Evolutionary conservation across 2,329 filamentous ascomycete genomes (phyloP).

Genomic region (Aspergillus candidus): DNA sequence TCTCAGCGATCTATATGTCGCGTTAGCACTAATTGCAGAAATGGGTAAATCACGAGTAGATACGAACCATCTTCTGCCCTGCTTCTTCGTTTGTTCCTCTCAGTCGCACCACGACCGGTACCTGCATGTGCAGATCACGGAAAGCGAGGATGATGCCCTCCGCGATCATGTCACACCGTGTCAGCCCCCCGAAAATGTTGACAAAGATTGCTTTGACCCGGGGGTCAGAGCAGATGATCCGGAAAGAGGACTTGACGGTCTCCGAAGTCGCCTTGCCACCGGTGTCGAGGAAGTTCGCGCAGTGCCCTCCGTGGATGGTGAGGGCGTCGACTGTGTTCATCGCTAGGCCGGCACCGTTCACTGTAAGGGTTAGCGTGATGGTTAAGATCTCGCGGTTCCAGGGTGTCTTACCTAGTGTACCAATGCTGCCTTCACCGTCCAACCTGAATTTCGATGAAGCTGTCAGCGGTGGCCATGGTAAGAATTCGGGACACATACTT

Average conservation of each 20-base stretch:
- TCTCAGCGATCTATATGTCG: slow-evolving; percentile 52
- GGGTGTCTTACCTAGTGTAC: slow-evolving; percentile 53
- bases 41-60: neutral
- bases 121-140: slow-evolving; percentile 57
- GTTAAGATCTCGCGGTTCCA: neutral
- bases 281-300: slow-evolving; percentile 82
- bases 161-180: slow-evolving; percentile 75
- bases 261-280: slow-evolving; percentile 80
- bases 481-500: slow-evolving; percentile 37
- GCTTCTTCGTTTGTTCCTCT: slow-evolving; percentile 67
- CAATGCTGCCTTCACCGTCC: slow-evolving; percentile 57
- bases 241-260: slow-evolving; percentile 72
- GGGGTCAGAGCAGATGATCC: slow-evolving; percentile 63
- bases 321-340: slow-evolving; percentile 89
- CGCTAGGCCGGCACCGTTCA: slow-evolving; percentile 82
- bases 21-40: slow-evolving; percentile 8
- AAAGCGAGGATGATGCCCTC: slow-evolving; percentile 68
- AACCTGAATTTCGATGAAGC: slow-evolving; percentile 25
- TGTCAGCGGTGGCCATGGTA: neutral
- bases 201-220: slow-evolving; percentile 68
- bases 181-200: slow-evolving; percentile 66
- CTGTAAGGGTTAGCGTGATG: slow-evolving; percentile 28
- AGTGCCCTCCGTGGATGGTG: slow-evolving; percentile 57
- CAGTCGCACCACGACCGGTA: slow-evolving; percentile 71
- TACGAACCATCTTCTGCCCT: slow-evolving; percentile 57